Evolutionary conservation across 2,329 filamentous ascomycete species (phyloP).

Genomic region (Colletotrichum ledebouriae): DNA sequence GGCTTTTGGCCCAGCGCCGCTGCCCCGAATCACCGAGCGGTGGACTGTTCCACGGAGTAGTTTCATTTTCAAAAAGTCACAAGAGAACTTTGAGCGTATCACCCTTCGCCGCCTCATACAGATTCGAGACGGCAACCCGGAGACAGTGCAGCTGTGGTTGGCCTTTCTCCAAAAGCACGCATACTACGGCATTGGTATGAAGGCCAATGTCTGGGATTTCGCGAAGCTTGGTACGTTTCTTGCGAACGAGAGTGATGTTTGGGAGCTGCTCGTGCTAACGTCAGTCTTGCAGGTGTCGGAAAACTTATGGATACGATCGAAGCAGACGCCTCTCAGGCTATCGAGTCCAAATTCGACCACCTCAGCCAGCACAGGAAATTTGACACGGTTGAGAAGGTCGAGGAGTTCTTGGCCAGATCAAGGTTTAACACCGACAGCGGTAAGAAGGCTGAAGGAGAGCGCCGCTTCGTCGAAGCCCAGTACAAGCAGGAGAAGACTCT

Average conservation of each 20-base stretch:
- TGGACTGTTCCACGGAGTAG: conserved; percentile 93
- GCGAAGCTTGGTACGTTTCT: conserved; percentile 68
- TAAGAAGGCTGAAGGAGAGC: conserved; percentile 31
- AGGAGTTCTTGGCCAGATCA: conserved; percentile 68
- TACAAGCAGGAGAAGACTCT: conserved; percentile 23
- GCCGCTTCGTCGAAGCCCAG: conserved; percentile 30
- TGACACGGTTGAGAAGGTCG: conserved; percentile 67
- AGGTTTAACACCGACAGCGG: conserved; percentile 54
- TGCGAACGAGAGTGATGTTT: neutral
- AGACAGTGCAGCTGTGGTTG: conserved; percentile 91
- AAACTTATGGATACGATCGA: conserved; percentile 65
- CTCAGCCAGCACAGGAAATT: conserved; percentile 66
- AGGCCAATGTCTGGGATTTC: conserved; percentile 96
- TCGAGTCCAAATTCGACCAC: conserved; percentile 67
- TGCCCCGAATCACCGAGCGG: conserved; percentile 88
- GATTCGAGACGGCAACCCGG: conserved; percentile 90
- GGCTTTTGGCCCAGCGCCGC: conserved; percentile 85
- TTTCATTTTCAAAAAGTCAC: conserved; percentile 97
- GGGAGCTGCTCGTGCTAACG: neutral
- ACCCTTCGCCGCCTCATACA: conserved; percentile 89
- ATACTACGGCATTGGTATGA: conserved; percentile 98
- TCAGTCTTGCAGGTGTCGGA: conserved; percentile 57
- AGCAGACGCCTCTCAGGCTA: conserved; percentile 56
- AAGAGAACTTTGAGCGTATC: conserved; percentile 97
- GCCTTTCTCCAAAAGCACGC: conserved; percentile 93